Percentiles rank a stretch among this genome's conserved stretches.
phyloP scores from a whole-genome alignment of 1,139 yeast genomes.

The Scheffersomyces parashehatae region DNA sequence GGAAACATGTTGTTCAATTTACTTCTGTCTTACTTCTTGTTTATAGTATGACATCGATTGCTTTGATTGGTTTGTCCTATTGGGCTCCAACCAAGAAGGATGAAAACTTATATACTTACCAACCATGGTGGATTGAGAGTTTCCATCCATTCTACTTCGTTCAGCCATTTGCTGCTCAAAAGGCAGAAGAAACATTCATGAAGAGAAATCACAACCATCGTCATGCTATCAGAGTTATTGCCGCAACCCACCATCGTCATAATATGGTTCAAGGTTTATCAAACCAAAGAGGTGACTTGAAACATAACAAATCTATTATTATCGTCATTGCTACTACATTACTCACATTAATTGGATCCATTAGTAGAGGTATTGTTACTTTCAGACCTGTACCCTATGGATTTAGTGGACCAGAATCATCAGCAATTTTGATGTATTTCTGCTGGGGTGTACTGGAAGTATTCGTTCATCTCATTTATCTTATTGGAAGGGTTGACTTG shows the following conservation, averaged over 20 bases:
- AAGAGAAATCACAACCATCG: constrained; percentile 49
- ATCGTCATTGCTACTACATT: constrained; percentile 54
- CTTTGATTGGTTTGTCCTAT: constrained; percentile 53
- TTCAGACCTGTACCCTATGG: constrained; percentile 39
- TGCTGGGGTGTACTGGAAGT: constrained; percentile 69
- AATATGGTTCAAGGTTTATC: constrained; percentile 46
- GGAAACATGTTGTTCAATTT: constrained; percentile 58
- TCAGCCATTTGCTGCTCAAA: constrained; percentile 44
- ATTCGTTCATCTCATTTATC: constrained; percentile 52
- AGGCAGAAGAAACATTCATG: constrained; percentile 55
- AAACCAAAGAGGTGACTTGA: constrained; percentile 46
- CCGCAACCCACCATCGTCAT: constrained; percentile 47
- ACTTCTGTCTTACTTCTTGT: constrained; percentile 58
- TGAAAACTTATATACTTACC: constrained; percentile 58
- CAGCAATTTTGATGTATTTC: constrained; percentile 63
- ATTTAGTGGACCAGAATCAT: constrained; percentile 21
- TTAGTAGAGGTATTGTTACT: constrained; percentile 57
- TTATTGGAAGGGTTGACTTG: constrained; percentile 67
- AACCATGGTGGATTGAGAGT: constrained; percentile 79
- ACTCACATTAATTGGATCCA: constrained; percentile 55
- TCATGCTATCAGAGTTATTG: constrained; percentile 52
- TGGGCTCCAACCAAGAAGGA: constrained; percentile 58
- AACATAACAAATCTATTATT: constrained; percentile 49
- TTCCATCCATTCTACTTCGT: constrained; percentile 58
- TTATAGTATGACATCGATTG: constrained; percentile 57